phyloP scores from a whole-genome alignment of 345 rosid genomes.

The Trapa incisa region DNA sequence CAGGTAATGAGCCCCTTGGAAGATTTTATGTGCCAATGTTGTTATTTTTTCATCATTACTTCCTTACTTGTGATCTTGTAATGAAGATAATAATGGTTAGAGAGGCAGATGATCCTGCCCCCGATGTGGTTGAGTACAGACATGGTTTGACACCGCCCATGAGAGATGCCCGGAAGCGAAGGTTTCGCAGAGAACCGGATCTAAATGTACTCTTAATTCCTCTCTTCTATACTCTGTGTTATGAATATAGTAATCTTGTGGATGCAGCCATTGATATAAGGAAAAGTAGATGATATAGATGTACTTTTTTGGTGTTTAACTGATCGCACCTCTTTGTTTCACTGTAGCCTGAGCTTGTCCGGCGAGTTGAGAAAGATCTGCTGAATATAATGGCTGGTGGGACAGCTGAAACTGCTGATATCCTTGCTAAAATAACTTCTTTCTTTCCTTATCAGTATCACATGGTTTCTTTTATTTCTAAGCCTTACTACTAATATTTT shows the following conservation, averaged over 20 bases:
- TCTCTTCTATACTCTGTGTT: neutral
- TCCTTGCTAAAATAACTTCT: slow-evolving; percentile 23
- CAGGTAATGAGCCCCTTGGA: slow-evolving; percentile 34
- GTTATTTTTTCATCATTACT: neutral
- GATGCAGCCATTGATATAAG: no score
- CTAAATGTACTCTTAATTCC: slow-evolving; percentile 43
- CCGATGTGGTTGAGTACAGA: slow-evolving; percentile 68
- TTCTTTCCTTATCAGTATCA: neutral
- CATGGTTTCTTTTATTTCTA: neutral
- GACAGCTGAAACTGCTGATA: slow-evolving; percentile 64
- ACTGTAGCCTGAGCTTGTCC: slow-evolving; percentile 94
- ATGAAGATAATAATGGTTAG: slow-evolving; percentile 89
- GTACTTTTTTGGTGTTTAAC: neutral
- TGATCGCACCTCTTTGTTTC: slow-evolving; percentile 4
- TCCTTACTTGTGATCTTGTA: neutral
- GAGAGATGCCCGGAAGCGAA: slow-evolving; percentile 95
- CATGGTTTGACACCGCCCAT: slow-evolving; percentile 95
- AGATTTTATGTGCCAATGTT: neutral
- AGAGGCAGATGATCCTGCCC: slow-evolving; percentile 64
- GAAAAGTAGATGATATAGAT: no score
- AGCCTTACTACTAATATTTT: neutral
- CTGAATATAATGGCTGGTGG: slow-evolving; percentile 84
- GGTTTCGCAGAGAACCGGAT: slow-evolving; percentile 96
- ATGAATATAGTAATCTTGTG: no score
- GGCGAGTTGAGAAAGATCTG: slow-evolving; percentile 75